A percentile compares a stretch with the other conserved stretches of the same genome.
phyloP scores from a whole-genome alignment of 2,329 filamentous ascomycete genomes.

The Hansfordia pulvinata region DNA sequence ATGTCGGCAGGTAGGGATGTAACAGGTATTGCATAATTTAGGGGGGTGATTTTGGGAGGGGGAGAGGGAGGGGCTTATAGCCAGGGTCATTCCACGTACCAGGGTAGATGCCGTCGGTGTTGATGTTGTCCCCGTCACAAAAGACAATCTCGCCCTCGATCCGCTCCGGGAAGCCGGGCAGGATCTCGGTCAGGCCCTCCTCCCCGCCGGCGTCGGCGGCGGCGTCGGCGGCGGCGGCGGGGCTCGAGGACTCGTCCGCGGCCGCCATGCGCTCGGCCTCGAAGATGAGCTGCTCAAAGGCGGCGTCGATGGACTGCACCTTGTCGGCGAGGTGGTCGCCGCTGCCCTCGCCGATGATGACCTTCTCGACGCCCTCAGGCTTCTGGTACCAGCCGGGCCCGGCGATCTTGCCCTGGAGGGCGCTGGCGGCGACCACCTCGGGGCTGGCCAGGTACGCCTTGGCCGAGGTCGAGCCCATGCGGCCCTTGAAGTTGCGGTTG shows the following conservation, averaged over 20 bases:
- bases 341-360: constrained; percentile 58
- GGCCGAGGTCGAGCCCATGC: constrained; percentile 71
- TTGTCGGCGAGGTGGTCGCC: constrained; percentile 50
- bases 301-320: constrained; percentile 53
- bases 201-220: constrained; percentile 13
- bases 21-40: too few relatives aligned
- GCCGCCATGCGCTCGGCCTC: constrained; percentile 53
- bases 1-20: too few relatives aligned
- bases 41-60: constrained; percentile 1
- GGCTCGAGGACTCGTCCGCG: constrained; percentile 35
- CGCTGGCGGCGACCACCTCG: constrained; percentile 84
- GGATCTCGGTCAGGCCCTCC: constrained; percentile 49
- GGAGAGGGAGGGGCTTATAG: constrained; percentile 1
- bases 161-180: constrained; percentile 73
- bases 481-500: constrained; percentile 85
- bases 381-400: constrained; percentile 69
- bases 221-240: constrained; percentile 14
- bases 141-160: constrained; percentile 82
- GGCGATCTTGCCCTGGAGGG: constrained; percentile 56
- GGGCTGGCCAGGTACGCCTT: constrained; percentile 81
- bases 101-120: constrained; percentile 87
- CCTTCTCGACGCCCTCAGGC: constrained; percentile 54
- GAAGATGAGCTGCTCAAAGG: constrained; percentile 56
- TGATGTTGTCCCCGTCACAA: constrained; percentile 63
- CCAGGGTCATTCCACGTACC: constrained; percentile 50